A percentile compares a stretch with the other conserved stretches of the same genome.
Evolutionary conservation across 2,329 filamentous ascomycete genomes (phyloP).

Genomic region (Penicillium paneum): DNA sequence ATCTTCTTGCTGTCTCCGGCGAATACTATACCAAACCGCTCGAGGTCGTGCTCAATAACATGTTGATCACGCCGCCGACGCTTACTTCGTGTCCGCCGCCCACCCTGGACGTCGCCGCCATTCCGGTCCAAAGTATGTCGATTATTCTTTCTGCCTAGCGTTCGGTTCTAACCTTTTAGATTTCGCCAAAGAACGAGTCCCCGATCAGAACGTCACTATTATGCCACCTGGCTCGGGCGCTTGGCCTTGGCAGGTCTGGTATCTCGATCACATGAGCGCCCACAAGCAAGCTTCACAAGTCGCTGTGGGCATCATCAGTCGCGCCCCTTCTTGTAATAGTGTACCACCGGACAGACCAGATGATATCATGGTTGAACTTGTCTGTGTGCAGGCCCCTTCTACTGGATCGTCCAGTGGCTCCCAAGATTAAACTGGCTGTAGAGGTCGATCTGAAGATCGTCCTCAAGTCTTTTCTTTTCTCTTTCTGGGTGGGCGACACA

Average conservation of each 20-base stretch:
- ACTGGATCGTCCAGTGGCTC: conserved; percentile 18
- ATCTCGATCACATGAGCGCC: conserved; percentile 34
- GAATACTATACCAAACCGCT: conserved; percentile 31
- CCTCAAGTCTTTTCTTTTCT: background rate
- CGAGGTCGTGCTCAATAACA: conserved; percentile 28
- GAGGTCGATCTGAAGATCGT: conserved; percentile 3
- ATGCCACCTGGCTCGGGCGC: conserved; percentile 29
- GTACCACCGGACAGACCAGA: conserved; percentile 22
- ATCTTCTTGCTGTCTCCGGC: conserved; percentile 25
- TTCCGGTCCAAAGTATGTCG: conserved; percentile 35
- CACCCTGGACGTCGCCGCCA: conserved; percentile 33
- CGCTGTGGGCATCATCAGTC: conserved; percentile 38
- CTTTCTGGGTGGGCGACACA: background rate
- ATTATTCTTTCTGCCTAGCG: background rate
- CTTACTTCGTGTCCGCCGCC: conserved; percentile 30
- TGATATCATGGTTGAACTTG: conserved; percentile 37
- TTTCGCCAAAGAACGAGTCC: conserved; percentile 32
- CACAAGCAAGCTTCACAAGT: conserved; percentile 35
- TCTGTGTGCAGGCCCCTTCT: conserved; percentile 37
- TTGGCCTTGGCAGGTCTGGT: conserved; percentile 38
- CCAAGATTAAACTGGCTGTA: conserved; percentile 12
- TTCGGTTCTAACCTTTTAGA: conserved; percentile 21
- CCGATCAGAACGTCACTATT: conserved; percentile 25
- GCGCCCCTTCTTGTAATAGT: conserved; percentile 30
- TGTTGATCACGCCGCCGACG: conserved; percentile 23